Base-by-base conservation (phyloP, 2,329 filamentous ascomycete genomes). In the Calonectria henricotiae region DNA sequence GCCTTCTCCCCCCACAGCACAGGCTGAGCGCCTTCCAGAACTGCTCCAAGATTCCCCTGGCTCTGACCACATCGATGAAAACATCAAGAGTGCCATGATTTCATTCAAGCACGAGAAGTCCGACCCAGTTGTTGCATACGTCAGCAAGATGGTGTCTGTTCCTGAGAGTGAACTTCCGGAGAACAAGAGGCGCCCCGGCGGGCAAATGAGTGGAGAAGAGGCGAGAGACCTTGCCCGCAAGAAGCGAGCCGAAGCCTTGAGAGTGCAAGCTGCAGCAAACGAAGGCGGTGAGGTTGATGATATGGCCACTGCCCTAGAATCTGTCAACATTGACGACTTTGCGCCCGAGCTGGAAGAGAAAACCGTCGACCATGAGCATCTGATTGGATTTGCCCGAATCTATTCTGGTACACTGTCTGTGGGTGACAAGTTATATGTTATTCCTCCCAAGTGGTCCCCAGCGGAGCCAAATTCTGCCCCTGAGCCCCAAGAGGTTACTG, bases 131-230 rank as follows among this genome's bases (percentile, higher is more conserved):
- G 94, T 99, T 1, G 96, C 94, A 9, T 99, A 98, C 75, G 94
- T 99, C 71, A 98, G 96, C 84, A 99, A 99, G 81, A 98, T 99
- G 95, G 94, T 98, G 1, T 96, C 96, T 0, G 88, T 99, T 13
- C 96, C 95, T 0, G 94, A 97, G 78, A 98, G 94, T 81, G 96
- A 99, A 77, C 86, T 99, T 5, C 93, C 94, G 0, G 90, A 96
- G 63, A 98, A 98, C 81, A 97, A 93, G 81, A 89, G 94, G 54
- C 88, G 90, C 17, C 82, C 84, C 17, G 92, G 92, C 17, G 43
- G 49, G 0, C 91, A 91, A 49, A 88, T 98, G 78, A 97, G 90
- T 44, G 93, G 94, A 1, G 96, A 98, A 72, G 96, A 98, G 82
- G 96, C 96, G 4, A 87, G 94, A 74, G 95, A 98, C 73, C 84